These are phyloP conservation scores for Marsdenia floribunda DNA, from an alignment of 257 asterid genomes.

Conservation along the genomic window DNA sequence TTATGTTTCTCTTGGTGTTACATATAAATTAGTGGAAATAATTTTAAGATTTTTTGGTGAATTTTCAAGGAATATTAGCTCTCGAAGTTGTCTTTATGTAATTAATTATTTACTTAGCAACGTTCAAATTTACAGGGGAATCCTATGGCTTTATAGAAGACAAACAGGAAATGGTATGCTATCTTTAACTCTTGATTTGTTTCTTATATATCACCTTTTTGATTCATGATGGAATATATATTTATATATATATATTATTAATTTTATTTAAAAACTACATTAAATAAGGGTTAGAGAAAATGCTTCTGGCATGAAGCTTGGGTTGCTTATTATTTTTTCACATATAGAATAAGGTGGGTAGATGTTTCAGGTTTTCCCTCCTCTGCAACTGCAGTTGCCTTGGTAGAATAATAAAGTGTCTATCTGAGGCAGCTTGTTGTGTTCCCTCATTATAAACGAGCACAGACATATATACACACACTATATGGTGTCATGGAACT, in stretches of 20 bases:
- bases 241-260: neutral
- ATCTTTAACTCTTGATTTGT: neutral
- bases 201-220: neutral
- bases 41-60: neutral
- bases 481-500: neutral
- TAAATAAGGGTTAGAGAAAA: neutral
- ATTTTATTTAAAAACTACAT: too few relatives aligned
- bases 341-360: neutral
- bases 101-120: neutral
- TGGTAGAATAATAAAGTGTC: neutral
- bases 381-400: neutral
- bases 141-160: constrained; percentile 54
- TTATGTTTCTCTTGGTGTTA: neutral
- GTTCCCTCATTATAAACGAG: neutral
- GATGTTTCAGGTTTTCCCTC: neutral
- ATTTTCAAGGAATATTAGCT: neutral
- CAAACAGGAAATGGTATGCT: constrained; percentile 69
- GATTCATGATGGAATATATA: neutral
- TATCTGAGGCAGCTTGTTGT: neutral
- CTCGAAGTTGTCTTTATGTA: neutral
- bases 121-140: constrained; percentile 46
- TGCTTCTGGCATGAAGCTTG: neutral
- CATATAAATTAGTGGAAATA: neutral
- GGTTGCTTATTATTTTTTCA: neutral
- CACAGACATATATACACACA: neutral